Percentiles rank a stretch among this genome's conserved stretches.
These are phyloP conservation scores for Paulownia fortunei DNA, from an alignment of 257 asterid genomes.

Conservation along the genomic window DNA sequence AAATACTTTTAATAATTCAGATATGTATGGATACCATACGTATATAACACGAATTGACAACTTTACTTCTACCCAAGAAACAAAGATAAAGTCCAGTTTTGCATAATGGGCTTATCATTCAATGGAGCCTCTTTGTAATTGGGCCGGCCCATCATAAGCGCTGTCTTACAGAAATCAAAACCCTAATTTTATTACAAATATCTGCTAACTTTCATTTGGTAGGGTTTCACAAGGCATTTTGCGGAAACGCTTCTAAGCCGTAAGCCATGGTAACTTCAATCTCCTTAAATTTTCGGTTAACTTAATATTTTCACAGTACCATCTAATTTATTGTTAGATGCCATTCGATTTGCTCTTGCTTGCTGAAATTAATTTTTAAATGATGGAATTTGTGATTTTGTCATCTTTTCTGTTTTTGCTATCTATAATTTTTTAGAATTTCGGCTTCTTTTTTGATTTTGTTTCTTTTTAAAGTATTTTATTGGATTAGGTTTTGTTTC, in stretches of 20 bases:
- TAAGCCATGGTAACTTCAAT: slow-evolving; percentile 26
- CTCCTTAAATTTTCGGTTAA: not conserved
- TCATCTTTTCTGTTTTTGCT: not conserved
- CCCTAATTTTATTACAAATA: slow-evolving; percentile 4
- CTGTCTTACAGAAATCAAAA: not conserved
- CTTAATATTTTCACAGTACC: not conserved
- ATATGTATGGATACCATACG: too few species aligned
- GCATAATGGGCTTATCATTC: not conserved
- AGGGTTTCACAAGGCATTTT: slow-evolving; percentile 1
- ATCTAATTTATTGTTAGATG: not conserved
- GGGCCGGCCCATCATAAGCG: slow-evolving; percentile 24
- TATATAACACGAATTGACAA: too few species aligned
- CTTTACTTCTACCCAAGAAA: too few species aligned
- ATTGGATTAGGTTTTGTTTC: not conserved
- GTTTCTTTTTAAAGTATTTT: not conserved
- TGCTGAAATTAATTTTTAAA: not conserved
- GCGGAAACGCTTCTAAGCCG: slow-evolving; percentile 6
- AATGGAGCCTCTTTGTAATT: not conserved
- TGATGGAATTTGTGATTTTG: not conserved
- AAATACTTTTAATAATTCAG: too few species aligned
- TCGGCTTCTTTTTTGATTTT: not conserved
- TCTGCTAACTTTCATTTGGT: not conserved
- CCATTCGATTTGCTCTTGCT: not conserved
- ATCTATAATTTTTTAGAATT: not conserved
- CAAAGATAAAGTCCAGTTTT: not conserved